A percentile compares a stretch with the other conserved stretches of the same genome.
Evolutionary conservation across 805 yeast species (phyloP).

Genomic region (Candida ascalaphidarum): DNA sequence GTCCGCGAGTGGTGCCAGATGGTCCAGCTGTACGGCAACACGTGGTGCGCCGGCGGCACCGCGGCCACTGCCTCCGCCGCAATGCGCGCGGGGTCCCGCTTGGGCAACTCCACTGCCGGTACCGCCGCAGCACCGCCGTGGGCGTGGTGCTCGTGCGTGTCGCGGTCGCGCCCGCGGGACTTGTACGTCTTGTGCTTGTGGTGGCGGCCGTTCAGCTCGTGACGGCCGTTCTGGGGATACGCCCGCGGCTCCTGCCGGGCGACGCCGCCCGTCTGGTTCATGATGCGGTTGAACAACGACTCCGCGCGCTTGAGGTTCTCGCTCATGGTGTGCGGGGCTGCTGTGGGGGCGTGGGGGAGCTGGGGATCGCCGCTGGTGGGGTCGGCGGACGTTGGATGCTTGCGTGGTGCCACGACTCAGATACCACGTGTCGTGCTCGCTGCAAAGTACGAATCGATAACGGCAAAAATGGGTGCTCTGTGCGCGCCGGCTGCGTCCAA

Average conservation of each 20-base stretch:
- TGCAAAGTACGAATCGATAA: too few species aligned
- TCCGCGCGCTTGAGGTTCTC: slow-evolving; percentile 40
- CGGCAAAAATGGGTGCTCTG: too few species aligned
- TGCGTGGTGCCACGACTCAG: too few species aligned
- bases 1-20: slow-evolving; percentile 39
- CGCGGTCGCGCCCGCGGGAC: slow-evolving; percentile 3
- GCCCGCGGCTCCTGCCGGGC: slow-evolving; percentile 1
- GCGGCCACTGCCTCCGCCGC: slow-evolving; percentile 20
- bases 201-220: slow-evolving; percentile 2
- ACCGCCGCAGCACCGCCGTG: neutral
- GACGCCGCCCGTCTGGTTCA: slow-evolving; percentile 23
- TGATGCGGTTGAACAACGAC: slow-evolving; percentile 36
- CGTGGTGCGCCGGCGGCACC: slow-evolving; percentile 25
- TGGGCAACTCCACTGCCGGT: slow-evolving; percentile 22
- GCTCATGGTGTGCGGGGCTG: slow-evolving; percentile 19
- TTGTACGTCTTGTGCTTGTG: slow-evolving; percentile 4
- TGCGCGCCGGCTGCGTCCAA: too few species aligned
- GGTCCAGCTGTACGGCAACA: slow-evolving; percentile 41
- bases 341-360: too few species aligned
- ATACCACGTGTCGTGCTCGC: too few species aligned
- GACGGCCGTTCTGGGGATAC: slow-evolving; percentile 2
- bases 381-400: too few species aligned
- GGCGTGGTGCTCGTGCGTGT: slow-evolving; percentile 1
- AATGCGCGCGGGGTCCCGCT: slow-evolving; percentile 25
- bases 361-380: too few species aligned